These are phyloP conservation scores for Zymoseptoria passerinii DNA, from an alignment of 2,329 filamentous ascomycete genomes.

Conservation along the genomic window DNA sequence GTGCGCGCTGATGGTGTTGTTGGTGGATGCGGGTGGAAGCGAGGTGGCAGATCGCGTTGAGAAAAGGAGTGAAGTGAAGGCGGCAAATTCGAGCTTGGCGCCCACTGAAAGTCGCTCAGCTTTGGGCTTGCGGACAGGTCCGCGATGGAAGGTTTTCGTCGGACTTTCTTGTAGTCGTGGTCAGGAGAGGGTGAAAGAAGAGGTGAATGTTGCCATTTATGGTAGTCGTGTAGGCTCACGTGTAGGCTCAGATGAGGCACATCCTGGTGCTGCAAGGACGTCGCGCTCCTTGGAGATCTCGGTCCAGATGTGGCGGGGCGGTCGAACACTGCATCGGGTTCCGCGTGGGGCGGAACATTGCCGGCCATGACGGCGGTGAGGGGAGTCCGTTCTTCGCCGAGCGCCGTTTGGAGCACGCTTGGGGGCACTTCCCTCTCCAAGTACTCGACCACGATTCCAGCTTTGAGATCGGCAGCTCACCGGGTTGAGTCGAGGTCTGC, in stretches of 20 bases:
- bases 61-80: background rate
- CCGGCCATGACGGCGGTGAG: background rate
- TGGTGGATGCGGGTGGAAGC: conserved; percentile 6
- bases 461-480: background rate
- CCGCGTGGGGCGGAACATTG: background rate
- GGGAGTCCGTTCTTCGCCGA: background rate
- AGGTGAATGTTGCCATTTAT: conserved; percentile 15
- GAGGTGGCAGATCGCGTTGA: background rate
- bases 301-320: background rate
- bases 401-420: background rate
- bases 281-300: conserved; percentile 1
- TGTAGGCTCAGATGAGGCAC: conserved; percentile 13
- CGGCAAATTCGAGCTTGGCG: conserved; percentile 2
- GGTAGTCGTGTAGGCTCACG: conserved; percentile 15
- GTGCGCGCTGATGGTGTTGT: conserved; percentile 15
- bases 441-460: background rate
- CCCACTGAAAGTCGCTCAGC: conserved; percentile 1
- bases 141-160: conserved; percentile 11
- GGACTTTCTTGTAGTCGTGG: conserved; percentile 10
- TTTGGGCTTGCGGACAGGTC: conserved; percentile 7
- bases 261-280: conserved; percentile 6
- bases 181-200: conserved; percentile 8
- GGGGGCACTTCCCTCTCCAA: background rate
- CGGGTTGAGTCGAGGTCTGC: too few relatives aligned
- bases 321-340: background rate